Conservation (phyloP, 768 basidiomycete species). For the Tubosaeta sp. region DNA sequence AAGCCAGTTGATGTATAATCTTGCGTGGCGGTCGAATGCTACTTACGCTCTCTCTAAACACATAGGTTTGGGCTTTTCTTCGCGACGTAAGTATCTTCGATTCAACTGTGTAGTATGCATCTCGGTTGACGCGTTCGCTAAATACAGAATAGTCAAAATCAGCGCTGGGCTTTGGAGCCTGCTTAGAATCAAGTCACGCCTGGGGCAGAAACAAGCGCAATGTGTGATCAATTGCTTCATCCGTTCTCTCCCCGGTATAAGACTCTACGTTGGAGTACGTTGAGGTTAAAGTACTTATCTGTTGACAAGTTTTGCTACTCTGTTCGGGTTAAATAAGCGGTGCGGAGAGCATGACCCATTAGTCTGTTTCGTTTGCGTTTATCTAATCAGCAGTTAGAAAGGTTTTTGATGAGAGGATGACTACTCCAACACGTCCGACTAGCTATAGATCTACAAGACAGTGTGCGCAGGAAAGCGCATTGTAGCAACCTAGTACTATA, state of each 20-base stretch:
- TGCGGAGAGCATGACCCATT: too few relatives aligned
- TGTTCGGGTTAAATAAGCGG: too few relatives aligned
- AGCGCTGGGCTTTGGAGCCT: slow-evolving; percentile 7
- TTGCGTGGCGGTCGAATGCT: not conserved
- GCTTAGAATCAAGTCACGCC: not conserved
- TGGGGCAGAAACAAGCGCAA: not conserved
- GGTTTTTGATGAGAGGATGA: too few relatives aligned
- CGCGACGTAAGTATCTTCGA: slow-evolving; percentile 1
- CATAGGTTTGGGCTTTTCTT: not conserved
- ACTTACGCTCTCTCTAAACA: not conserved
- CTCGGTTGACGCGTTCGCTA: not conserved
- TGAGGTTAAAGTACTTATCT: too few relatives aligned
- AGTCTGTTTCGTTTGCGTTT: too few relatives aligned
- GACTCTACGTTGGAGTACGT: not conserved
- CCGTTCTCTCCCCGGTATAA: not conserved
- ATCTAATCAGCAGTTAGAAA: too few relatives aligned
- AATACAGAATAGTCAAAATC: slow-evolving; percentile 5
- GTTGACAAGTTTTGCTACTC: too few relatives aligned
- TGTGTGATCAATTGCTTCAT: too few relatives aligned
- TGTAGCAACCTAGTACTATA: too few relatives aligned
- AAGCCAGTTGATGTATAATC: not conserved
- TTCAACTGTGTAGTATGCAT: not conserved
- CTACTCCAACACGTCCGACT: too few relatives aligned
- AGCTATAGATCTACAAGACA: too few relatives aligned
- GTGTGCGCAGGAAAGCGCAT: too few relatives aligned